phyloP scores from a whole-genome alignment of 1,139 yeast genomes.

The Suzukiozyma palmioleophila region DNA sequence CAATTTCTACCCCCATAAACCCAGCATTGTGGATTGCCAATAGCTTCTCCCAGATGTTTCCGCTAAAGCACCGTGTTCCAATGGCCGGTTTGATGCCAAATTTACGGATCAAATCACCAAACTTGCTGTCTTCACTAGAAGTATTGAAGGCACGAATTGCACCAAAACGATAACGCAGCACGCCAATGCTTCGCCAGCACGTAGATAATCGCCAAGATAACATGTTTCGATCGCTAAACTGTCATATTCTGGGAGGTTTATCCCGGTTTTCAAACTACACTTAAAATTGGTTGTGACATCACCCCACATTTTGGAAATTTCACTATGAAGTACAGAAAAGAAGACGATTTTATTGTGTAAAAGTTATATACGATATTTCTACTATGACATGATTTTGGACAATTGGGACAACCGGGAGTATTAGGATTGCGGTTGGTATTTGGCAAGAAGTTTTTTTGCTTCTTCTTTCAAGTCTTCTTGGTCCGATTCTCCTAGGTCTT shows the following conservation, averaged over 20 bases:
- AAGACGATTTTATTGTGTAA: not conserved
- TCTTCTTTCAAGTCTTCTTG: constrained; percentile 55
- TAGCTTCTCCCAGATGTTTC: constrained; percentile 4
- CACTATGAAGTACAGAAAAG: too few species aligned
- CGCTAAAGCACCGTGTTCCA: constrained; percentile 5
- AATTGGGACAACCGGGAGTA: too few species aligned
- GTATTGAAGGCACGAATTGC: not conserved
- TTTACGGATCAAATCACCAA: not conserved
- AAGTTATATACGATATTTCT: not conserved
- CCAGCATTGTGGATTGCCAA: constrained; percentile 7
- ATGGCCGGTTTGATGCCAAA: constrained; percentile 3
- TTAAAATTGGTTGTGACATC: too few species aligned
- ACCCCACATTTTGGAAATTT: too few species aligned
- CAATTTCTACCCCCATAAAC: constrained; percentile 10
- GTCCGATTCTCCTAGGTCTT: constrained; percentile 47
- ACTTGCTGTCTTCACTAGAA: not conserved
- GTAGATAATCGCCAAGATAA: not conserved
- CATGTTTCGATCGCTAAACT: not conserved
- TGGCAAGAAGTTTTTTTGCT: constrained; percentile 48
- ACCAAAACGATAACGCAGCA: not conserved
- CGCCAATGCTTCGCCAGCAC: not conserved
- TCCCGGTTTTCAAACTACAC: too few species aligned
- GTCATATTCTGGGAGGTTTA: not conserved
- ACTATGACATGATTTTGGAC: not conserved
- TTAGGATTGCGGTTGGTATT: constrained; percentile 23